Percentiles rank a stretch among this genome's conserved stretches.
Conservation (phyloP, 2,329 filamentous ascomycete genomes). For the Colletotrichum camelliae region DNA sequence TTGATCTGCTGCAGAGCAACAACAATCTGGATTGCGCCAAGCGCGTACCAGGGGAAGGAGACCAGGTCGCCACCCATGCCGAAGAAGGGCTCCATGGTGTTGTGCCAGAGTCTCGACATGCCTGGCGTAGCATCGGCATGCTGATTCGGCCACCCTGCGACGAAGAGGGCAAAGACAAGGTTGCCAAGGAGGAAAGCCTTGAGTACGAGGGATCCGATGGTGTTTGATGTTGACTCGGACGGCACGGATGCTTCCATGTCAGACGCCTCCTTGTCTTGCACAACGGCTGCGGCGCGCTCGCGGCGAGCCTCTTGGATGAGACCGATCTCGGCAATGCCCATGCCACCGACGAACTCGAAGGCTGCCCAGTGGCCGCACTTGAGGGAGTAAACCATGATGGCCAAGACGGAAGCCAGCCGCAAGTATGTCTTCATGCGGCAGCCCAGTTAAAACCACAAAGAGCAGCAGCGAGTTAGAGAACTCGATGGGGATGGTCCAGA, state of each 20-base stretch:
- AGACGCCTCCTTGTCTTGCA: slow-evolving; percentile 22
- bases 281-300: neutral
- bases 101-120: slow-evolving; percentile 33
- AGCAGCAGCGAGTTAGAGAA: slow-evolving; percentile 50
- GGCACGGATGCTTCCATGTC: slow-evolving; percentile 5
- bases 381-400: slow-evolving; percentile 42
- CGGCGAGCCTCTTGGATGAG: slow-evolving; percentile 34
- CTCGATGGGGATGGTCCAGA: slow-evolving; percentile 56
- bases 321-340: slow-evolving; percentile 50
- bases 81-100: slow-evolving; percentile 38
- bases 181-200: slow-evolving; percentile 27
- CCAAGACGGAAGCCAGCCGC: slow-evolving; percentile 33
- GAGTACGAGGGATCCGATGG: slow-evolving; percentile 22
- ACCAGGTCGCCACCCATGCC: slow-evolving; percentile 34
- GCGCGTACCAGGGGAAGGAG: slow-evolving; percentile 39
- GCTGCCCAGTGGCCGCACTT: slow-evolving; percentile 46
- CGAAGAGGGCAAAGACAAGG: slow-evolving; percentile 35
- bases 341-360: slow-evolving; percentile 51
- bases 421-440: slow-evolving; percentile 36
- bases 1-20: slow-evolving; percentile 34
- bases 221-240: neutral
- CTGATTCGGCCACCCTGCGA: slow-evolving; percentile 46
- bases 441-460: slow-evolving; percentile 42
- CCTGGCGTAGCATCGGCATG: slow-evolving; percentile 37
- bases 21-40: slow-evolving; percentile 38